phyloP scores from a whole-genome alignment of 495 filamentous ascomycete species.

The Talaromyces borbonicus region DNA sequence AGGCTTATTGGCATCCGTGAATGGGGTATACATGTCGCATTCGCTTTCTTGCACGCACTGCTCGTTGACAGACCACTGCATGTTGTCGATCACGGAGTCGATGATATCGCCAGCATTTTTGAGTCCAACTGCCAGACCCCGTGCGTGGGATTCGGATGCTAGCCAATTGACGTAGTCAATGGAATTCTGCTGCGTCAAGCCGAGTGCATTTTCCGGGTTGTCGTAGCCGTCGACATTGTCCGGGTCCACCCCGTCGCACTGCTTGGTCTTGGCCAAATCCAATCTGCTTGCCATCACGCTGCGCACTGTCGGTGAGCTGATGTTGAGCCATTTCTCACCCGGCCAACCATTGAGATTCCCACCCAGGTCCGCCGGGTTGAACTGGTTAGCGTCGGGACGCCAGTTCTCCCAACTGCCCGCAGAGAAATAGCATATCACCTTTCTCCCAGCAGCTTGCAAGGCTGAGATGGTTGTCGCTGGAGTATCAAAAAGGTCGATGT shows the following conservation, averaged over 20 bases:
- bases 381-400: constrained; percentile 45
- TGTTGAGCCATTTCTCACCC: constrained; percentile 57
- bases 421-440: constrained; percentile 66
- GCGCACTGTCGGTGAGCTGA: constrained; percentile 44
- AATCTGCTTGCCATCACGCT: constrained; percentile 51
- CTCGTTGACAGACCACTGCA: constrained; percentile 65
- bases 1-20: constrained; percentile 50
- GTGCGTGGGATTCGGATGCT: constrained; percentile 36
- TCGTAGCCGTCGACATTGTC: constrained; percentile 64
- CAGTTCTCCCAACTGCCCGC: constrained; percentile 55
- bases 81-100: constrained; percentile 38
- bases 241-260: constrained; percentile 62
- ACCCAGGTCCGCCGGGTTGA: constrained; percentile 42
- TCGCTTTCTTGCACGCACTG: constrained; percentile 54
- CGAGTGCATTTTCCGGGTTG: constrained; percentile 46
- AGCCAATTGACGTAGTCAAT: constrained; percentile 52
- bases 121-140: constrained; percentile 46
- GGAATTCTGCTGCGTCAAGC: constrained; percentile 43
- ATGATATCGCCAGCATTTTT: constrained; percentile 60
- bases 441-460: constrained; percentile 39
- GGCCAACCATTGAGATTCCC: constrained; percentile 49
- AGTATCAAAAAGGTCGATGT: constrained; percentile 56
- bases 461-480: constrained; percentile 29
- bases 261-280: constrained; percentile 44
- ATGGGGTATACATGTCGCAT: constrained; percentile 46